Evolutionary conservation across 2,329 filamentous ascomycete species (phyloP), one percentile per base, ranked within the genome.

Genomic region (Hyphodiscus sp.): DNA sequence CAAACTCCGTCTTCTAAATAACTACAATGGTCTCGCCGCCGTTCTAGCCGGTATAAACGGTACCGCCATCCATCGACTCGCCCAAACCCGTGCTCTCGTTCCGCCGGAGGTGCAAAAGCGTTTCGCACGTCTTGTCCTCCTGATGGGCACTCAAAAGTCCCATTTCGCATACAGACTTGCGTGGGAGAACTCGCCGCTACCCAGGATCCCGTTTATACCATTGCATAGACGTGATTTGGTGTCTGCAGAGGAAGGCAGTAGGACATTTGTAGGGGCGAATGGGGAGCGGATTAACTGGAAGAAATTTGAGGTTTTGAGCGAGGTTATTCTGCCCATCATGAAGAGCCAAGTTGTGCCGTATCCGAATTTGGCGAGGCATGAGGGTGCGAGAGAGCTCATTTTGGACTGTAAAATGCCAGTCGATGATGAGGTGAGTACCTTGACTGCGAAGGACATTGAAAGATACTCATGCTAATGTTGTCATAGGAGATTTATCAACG

Each of bases 21-120:
- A 99, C 70, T 99, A 97, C 76, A 97, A 97, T 68, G 88, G 91
- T 0, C 76, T 99, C 1, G 92, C 91, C n/a, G 92, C 94, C 8
- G 83, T 99, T 38, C 81, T 99, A 54, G 92, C 94, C 7, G 94
- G 92, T 9, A 87, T 99, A 65, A 95, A 95, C 67, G 87, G 89
- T 55, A 89, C 88, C 1, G 84, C 91, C 0, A 86, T 99, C 26
- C 87, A 94, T 66, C 86, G 94, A 18, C 80, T 99, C 1, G 75
- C 80, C 0, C 87, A 91, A 63, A 97, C 94, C 0, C 79, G 87
- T 56, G 82, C 87, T 15, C 72, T 96, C 16, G 82, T 97, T 2
- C 79, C 87, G 1, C 71, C 79, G 7, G 79, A 85, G 1, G 79
- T 85, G 0, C 85, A 87, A 62, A 95, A 91, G 69, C 85, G 91